Evolutionary conservation across 306 rosid genomes (phyloP), one percentile per base, ranked within the genome.

Genomic region (Macrotyloma uniflorum): DNA sequence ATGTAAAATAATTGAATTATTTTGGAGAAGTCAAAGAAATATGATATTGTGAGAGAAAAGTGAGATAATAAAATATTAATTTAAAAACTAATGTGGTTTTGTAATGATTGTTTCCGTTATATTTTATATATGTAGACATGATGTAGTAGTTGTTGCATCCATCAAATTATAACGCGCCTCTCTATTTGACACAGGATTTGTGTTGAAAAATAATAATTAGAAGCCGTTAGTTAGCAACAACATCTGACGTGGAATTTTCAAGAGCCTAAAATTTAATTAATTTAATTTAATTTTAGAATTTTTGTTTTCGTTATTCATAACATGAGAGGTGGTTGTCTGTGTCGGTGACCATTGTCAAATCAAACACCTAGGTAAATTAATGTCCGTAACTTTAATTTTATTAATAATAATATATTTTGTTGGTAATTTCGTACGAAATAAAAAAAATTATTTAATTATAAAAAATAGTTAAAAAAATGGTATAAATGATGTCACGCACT

Each of bases 401-500:
- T 0, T n/a, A 33, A 61, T 14, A 33, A 59, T 10, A 62, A 26
- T n/a, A 2, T 28, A 28, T 14, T 30, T n/a, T n/a, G n/a, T n/a
- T n/a, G n/a, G n/a, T n/a, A n/a, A n/a, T n/a, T n/a, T n/a, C n/a
- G n/a, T n/a, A n/a, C n/a, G n/a, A n/a, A n/a, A n/a, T n/a, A n/a
- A n/a, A n/a, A n/a, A n/a, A 24, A 11, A 22, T 57, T 57, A 57
- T n/a, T 13, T 58, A 2, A 11, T 23, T 0, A 26, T 13, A 13
- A n/a, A 58, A 58, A 26, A 2, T 19, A 8, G 28, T 32, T 15
- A 38, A 36, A 36, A 33, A 35, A 36, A 10, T 30, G 18, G 47
- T 18, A 33, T 32, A 63, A 81, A 73, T 83, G 67, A 80, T 85
- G 24, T 32, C 33, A 72, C 64, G 8, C 18, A 59, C 67, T 59